Evolutionary conservation across 805 yeast genomes (phyloP).

Genomic region (Ogataea pini): DNA sequence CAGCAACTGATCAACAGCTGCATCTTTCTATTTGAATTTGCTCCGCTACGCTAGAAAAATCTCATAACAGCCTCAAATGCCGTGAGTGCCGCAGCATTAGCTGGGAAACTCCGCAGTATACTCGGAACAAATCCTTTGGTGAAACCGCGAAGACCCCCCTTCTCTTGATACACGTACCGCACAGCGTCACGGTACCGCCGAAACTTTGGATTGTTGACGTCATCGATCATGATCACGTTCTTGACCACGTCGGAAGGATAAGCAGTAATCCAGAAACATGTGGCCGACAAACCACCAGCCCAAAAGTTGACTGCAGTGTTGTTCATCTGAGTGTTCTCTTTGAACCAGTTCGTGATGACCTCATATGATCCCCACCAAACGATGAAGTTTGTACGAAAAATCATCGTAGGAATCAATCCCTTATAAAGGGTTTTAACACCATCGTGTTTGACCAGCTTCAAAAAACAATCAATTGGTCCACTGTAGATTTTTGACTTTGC

Average conservation of each 20-base stretch:
- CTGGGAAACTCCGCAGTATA: conserved; percentile 83
- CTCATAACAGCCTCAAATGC: conserved; percentile 87
- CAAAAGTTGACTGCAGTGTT: conserved; percentile 79
- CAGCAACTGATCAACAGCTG: not conserved
- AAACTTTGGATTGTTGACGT: conserved; percentile 68
- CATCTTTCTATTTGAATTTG: no score
- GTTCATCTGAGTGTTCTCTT: conserved; percentile 61
- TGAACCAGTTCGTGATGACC: conserved; percentile 67
- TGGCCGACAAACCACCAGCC: conserved; percentile 88
- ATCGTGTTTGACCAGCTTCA: conserved; percentile 54
- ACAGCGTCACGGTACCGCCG: conserved; percentile 74
- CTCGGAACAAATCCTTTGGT: conserved; percentile 81
- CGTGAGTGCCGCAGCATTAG: conserved; percentile 90
- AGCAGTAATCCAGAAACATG: conserved; percentile 86
- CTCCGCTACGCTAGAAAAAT: conserved; percentile 16
- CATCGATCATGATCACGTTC: conserved; percentile 81
- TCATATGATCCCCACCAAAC: conserved; percentile 97
- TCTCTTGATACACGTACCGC: conserved; percentile 58
- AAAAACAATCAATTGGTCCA: conserved; percentile 81
- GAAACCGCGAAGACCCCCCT: conserved; percentile 68
- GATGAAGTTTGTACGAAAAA: conserved; percentile 81
- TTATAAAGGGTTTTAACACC: conserved; percentile 77
- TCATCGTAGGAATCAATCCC: conserved; percentile 82
- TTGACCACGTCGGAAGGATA: conserved; percentile 89
- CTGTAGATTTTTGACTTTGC: conserved; percentile 62